Base-by-base conservation (phyloP, 2,329 filamentous ascomycete species). In the Teratosphaeria pseudoeucalypti region DNA sequence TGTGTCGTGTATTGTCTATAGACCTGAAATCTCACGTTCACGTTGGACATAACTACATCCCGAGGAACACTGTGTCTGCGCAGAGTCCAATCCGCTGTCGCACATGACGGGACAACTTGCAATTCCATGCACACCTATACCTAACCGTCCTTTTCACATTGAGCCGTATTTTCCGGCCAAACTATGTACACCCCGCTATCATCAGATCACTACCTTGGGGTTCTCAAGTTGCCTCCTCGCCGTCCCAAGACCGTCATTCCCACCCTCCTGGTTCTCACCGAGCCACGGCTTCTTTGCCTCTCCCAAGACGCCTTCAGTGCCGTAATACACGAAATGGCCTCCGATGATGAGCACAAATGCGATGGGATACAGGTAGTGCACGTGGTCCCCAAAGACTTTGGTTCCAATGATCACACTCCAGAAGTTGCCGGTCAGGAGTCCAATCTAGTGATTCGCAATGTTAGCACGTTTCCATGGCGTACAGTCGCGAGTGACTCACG, bases 261-360 rank as follows among this genome's bases (percentile, higher is more conserved):
- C 92, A 1, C 78, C 81, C 73, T 92, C 89, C 80, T 99, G 94
- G 72, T 90, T 86, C 60, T 85, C 82, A 1, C 92, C 92, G 57
- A 99, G 77, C 94, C 94, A 99, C 19, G 94, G 94, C 82, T 99
- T 99, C 79, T 86, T 85, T 57, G 88, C 86, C 75, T 97, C 94
- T 34, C 91, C 92, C 56, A 96, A 76, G 59, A 89, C 82, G 71
- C 85, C 87, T 60, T 91, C 90, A 0, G 88, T 86, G 39, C 95
- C 77, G 74, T 96, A 97, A 76, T 99, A 99, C 54, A 90, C 81
- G 55, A 92, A 79, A 67, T 96, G 83, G 0, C 94, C 92, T 32
- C 92, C 58, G 65, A 99, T 85, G 73, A 99, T 97, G 66, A 92
- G 80, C 10, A 95, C 89, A 73, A 99, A 99, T 12, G 94, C 92